phyloP scores from a whole-genome alignment of 2,329 filamentous ascomycete species.

The Diaporthe destruens region DNA sequence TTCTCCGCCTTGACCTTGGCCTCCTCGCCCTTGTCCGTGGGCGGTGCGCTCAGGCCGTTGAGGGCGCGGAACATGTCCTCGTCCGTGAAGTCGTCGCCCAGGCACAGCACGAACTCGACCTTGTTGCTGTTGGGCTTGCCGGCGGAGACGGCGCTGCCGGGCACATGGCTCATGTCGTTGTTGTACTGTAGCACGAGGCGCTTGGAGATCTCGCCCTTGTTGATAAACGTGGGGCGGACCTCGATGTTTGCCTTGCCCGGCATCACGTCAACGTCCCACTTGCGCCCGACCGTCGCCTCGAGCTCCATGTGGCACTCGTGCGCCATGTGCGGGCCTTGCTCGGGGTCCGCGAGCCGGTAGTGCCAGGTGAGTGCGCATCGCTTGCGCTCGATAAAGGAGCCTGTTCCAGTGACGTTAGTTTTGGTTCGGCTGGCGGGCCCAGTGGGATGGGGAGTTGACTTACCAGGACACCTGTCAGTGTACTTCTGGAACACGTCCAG shows the following conservation, averaged over 20 bases:
- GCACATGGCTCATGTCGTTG: conserved; percentile 51
- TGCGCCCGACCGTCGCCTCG: conserved; percentile 79
- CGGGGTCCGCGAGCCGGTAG: conserved; percentile 90
- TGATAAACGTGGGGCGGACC: conserved; percentile 95
- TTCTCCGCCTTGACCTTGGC: conserved; percentile 72
- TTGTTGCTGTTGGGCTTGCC: conserved; percentile 56
- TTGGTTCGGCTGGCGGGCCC: neutral
- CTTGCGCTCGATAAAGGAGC: conserved; percentile 94
- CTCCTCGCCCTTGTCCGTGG: conserved; percentile 65
- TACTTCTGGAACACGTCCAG: conserved; percentile 88
- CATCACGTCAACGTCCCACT: conserved; percentile 97
- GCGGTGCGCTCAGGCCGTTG: conserved; percentile 62
- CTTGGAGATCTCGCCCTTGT: conserved; percentile 96
- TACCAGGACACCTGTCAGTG: conserved; percentile 87
- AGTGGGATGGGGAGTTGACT: conserved; percentile 47
- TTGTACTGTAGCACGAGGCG: conserved; percentile 82
- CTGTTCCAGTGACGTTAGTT: conserved; percentile 55
- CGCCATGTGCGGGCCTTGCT: conserved; percentile 84
- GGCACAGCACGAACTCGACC: conserved; percentile 88
- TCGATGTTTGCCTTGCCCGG: conserved; percentile 96
- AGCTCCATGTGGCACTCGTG: conserved; percentile 85
- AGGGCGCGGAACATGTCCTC: conserved; percentile 96
- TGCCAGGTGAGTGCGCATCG: conserved; percentile 97
- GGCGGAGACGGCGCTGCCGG: conserved; percentile 45
- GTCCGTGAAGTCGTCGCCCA: conserved; percentile 96